Evolutionary conservation across 2,329 filamentous ascomycete species (phyloP), one percentile per base, ranked within the genome.

Genomic region (Cryphonectria naterciae): DNA sequence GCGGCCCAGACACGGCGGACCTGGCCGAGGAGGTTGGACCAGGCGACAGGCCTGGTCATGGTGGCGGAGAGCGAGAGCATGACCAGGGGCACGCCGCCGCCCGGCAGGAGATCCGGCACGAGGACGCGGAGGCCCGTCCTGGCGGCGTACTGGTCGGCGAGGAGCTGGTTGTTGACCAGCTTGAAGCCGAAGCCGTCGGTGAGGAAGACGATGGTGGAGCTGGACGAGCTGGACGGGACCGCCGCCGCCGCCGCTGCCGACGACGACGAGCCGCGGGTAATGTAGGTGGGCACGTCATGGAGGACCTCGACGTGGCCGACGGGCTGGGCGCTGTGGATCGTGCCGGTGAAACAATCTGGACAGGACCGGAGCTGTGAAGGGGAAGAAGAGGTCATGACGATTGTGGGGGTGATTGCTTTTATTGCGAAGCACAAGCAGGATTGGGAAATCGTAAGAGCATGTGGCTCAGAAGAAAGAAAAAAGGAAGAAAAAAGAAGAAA

Each of bases 31-130:
- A 73, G 25, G 13, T 71, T 61, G 25, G 52, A 71, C 66, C 71
- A 73, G 17, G 35, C 52, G 3, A 63, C 68, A 2, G 73, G 68
- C 11, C 39, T 52, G 54, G 71, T 68, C 67, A 74, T 4, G n/a
- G 54, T 62, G n/a, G 76, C 69, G 65, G 75, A 71, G 37, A 69
- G 61, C 11, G 63, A 32, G 61, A 78, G 62, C 25, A 72, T 52
- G 39, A 28, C 22, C 7, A 73, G 39, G 10, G 73, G 58, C 28
- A 74, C 71, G 17, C 74, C 76, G 32, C 77, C 76, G 11, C 67
- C 67, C 13, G 73, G 73, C n/a, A 78, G 72, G 25, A 77, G 63
- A 68, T 78, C 75, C 32, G 77, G 77, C 58, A 77, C 70, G 22
- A 77, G 69, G 35, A 78, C 77, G 22, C 68, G 68, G 64, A 72